phyloP scores from a whole-genome alignment of 2,329 filamentous ascomycete genomes.

The Fusarium sambucinum region DNA sequence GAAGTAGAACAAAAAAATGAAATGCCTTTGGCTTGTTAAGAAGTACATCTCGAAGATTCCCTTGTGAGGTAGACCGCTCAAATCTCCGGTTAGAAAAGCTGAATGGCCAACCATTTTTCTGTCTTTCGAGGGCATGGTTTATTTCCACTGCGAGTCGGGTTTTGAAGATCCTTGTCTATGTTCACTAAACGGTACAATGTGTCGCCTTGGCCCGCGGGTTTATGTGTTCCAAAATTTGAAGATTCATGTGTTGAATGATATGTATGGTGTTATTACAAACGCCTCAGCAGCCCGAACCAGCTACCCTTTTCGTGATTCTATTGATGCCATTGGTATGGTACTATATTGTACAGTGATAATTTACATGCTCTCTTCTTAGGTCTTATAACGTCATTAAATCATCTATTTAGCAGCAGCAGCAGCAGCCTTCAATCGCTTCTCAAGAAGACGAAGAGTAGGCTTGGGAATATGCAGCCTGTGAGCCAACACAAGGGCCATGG shows the following conservation, averaged over 20 bases:
- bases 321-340: constrained; percentile 34
- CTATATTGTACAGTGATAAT: constrained; percentile 46
- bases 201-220: neutral
- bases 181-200: too few relatives aligned
- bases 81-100: neutral
- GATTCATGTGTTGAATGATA: neutral
- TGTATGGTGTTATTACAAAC: neutral
- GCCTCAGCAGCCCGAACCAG: constrained; percentile 20
- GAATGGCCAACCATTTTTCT: neutral
- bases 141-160: neutral
- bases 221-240: neutral
- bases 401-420: constrained; percentile 28
- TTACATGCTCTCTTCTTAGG: constrained; percentile 37
- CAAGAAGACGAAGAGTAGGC: constrained; percentile 70
- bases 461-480: constrained; percentile 81
- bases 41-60: neutral
- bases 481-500: constrained; percentile 82
- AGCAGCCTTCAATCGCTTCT: constrained; percentile 60
- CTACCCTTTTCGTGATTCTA: constrained; percentile 25
- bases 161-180: too few relatives aligned
- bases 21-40: constrained; percentile 24
- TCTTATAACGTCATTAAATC: constrained; percentile 31
- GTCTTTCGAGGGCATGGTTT: constrained; percentile 36
- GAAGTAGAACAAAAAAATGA: constrained; percentile 32
- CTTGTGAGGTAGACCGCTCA: too few relatives aligned